Evolutionary conservation across 305 asterid species (phyloP).

Genomic region (Solanum hybrid): DNA sequence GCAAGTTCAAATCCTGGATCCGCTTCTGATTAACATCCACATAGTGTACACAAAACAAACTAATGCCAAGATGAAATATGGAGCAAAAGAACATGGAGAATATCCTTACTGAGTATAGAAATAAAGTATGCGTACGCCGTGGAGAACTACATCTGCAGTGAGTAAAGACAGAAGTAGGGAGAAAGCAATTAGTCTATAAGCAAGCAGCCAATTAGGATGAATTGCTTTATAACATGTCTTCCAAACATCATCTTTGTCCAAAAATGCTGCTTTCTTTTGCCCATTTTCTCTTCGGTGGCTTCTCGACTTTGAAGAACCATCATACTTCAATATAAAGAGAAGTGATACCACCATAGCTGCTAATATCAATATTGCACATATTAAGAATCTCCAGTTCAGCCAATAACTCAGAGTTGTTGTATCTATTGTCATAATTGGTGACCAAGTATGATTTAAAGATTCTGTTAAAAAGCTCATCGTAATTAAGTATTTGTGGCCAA

Average conservation of each 20-base stretch:
- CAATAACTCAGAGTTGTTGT: conserved; percentile 57
- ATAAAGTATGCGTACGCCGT: conserved; percentile 24
- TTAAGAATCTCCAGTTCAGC: conserved; percentile 82
- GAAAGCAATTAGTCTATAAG: conserved; percentile 56
- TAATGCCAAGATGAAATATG: background rate
- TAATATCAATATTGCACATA: conserved; percentile 56
- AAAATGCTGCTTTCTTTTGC: conserved; percentile 25
- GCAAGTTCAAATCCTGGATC: background rate
- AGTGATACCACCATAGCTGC: conserved; percentile 32
- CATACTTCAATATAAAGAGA: conserved; percentile 56
- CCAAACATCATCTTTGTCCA: conserved; percentile 64
- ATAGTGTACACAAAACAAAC: background rate
- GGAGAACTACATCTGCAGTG: conserved; percentile 33
- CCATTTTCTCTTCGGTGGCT: conserved; percentile 4
- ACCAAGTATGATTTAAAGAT: conserved; percentile 22
- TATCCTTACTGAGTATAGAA: conserved; percentile 73
- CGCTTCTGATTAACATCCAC: background rate
- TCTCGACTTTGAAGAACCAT: conserved; percentile 29
- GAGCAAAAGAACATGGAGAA: background rate
- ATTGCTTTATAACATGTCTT: conserved; percentile 45
- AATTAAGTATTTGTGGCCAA: background rate
- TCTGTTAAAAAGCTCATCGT: conserved; percentile 30
- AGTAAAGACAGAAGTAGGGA: conserved; percentile 38
- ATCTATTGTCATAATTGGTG: conserved; percentile 39
- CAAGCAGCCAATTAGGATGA: conserved; percentile 67